Base-by-base conservation (phyloP, 805 yeast species). In the Cyberlindnera sargentensis region DNA sequence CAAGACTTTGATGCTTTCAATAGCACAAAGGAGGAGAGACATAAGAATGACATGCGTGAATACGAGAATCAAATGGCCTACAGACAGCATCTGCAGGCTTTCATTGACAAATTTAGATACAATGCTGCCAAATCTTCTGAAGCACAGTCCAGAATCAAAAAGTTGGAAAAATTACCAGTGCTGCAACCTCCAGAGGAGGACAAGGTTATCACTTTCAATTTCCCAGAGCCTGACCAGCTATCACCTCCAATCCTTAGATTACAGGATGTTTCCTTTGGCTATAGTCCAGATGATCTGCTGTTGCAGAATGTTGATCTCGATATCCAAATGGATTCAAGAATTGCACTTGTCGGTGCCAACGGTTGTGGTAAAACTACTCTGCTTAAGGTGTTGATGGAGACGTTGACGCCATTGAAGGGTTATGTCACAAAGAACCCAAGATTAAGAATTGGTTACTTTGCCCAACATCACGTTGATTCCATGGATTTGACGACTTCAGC, bases 361-460 rank as follows among this genome's bases (percentile, higher is more conserved):
- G 99, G 99, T 70, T 87, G 96, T 61, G 99, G 99, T 84, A 93
- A 93, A 65, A 90, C 99, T 8, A 93, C 99, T 3, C 70, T 93
- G 48, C 74, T 93, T 60, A 91, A 91, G 63, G 70, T 93, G 36
- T 70, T 93, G 54, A 81, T 90, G 78, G 96, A 86, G 49, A 78
- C 71, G 51, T 67, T 84, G 42, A 68, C 70, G 24, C 97, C 99
- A 2, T 59, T 80, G 36, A 71, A 67, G n/a, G 99, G 99, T 44
- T 72, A 75, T 44, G 83, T 90, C 23, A 75, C 87, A 24, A 78
- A 78, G 50, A 90, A 93, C 58, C 83, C 93, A 36, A 76, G 97
- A 55, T 70, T 93, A 53, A 78, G 98, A 67, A 84, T 93, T 43
- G 98, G 96, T 15, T 93, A 93, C 64, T 93, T 93, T 68, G 97